Conservation (phyloP, 805 yeast species). For the Naumovozyma dairenensis region DNA sequence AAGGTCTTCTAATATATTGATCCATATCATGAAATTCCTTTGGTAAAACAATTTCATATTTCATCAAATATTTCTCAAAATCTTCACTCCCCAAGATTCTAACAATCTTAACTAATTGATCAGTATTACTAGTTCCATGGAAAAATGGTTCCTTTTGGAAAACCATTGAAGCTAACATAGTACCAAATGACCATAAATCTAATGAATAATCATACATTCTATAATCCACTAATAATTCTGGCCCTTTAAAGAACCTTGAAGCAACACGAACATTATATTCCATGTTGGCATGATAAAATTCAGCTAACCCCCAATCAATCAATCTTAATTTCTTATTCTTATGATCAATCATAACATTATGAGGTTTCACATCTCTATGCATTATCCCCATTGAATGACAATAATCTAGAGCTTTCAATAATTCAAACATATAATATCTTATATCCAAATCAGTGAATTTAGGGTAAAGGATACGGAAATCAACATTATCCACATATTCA, state of each 20-base stretch:
- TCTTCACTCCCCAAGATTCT: constrained; percentile 82
- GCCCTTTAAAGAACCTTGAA: constrained; percentile 87
- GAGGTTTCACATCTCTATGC: constrained; percentile 94
- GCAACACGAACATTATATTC: constrained; percentile 93
- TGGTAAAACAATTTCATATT: constrained; percentile 63
- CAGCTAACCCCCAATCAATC: constrained; percentile 95
- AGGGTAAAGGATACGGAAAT: constrained; percentile 73
- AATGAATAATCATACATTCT: constrained; percentile 85
- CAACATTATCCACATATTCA: constrained; percentile 75
- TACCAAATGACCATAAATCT: constrained; percentile 91
- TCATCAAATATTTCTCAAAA: constrained; percentile 54
- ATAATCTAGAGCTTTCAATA: constrained; percentile 76
- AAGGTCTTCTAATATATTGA: constrained; percentile 71
- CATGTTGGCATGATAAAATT: constrained; percentile 80
- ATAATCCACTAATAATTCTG: constrained; percentile 77
- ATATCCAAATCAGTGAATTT: constrained; percentile 66
- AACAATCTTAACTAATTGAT: constrained; percentile 83
- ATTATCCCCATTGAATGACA: constrained; percentile 92
- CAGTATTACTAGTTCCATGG: constrained; percentile 83
- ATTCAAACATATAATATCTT: constrained; percentile 71
- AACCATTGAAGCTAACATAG: constrained; percentile 82
- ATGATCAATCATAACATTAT: constrained; percentile 92
- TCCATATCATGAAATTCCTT: constrained; percentile 72
- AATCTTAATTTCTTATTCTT: constrained; percentile 56
- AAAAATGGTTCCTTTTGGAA: constrained; percentile 89